These are phyloP conservation scores for Mycena leptocephala DNA, from an alignment of 768 basidiomycete species.

Conservation along the genomic window DNA sequence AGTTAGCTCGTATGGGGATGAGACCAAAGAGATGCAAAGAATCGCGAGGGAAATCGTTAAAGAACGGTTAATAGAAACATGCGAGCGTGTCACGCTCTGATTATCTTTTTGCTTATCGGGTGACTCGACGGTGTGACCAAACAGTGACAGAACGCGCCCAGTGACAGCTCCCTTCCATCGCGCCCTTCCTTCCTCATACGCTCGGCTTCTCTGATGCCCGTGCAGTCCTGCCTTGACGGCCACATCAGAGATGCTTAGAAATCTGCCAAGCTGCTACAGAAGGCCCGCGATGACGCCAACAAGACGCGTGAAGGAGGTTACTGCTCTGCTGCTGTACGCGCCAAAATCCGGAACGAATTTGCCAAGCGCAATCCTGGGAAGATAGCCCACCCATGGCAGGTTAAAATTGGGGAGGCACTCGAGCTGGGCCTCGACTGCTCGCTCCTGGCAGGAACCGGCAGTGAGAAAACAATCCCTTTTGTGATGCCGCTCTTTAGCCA, in stretches of 20 bases:
- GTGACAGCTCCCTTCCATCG: neutral
- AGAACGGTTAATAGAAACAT: too few species aligned
- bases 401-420: slow-evolving; percentile 42
- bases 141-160: neutral
- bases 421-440: slow-evolving; percentile 37
- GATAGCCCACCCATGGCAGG: slow-evolving; percentile 42
- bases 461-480: slow-evolving; percentile 41
- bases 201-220: neutral
- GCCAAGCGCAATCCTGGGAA: slow-evolving; percentile 13
- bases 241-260: neutral
- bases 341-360: slow-evolving; percentile 18
- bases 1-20: too few species aligned
- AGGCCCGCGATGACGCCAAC: slow-evolving; percentile 19
- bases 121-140: neutral
- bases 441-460: slow-evolving; percentile 37
- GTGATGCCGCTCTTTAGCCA: slow-evolving; percentile 35
- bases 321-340: slow-evolving; percentile 8
- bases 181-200: neutral
- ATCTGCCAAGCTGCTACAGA: neutral
- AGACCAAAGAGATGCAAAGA: too few species aligned
- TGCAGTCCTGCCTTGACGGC: slow-evolving; percentile 12
- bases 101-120: neutral
- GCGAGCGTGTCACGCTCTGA: neutral
- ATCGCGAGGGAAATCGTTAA: too few species aligned
- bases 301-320: slow-evolving; percentile 8